Evolutionary conservation across 306 rosid species (phyloP).

Genomic region (Calophaca sinica): DNA sequence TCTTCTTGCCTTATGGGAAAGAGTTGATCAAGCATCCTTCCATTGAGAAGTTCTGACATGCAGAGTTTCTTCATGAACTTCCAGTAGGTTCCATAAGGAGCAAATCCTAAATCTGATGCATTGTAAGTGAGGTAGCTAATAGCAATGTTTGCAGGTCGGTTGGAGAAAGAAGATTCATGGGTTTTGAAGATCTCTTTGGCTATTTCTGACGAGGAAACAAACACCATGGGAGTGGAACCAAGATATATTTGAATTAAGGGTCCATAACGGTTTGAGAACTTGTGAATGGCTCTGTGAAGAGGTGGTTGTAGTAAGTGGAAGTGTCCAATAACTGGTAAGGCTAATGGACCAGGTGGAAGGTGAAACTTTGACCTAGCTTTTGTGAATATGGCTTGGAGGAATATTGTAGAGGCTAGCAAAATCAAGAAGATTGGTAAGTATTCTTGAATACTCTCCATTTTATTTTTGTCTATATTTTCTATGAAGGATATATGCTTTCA

Average conservation of each 20-base stretch:
- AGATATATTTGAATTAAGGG: slow-evolving; percentile 58
- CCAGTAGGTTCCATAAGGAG: slow-evolving; percentile 74
- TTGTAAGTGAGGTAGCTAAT: slow-evolving; percentile 59
- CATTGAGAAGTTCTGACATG: slow-evolving; percentile 66
- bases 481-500: neutral
- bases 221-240: slow-evolving; percentile 52
- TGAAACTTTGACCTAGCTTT: slow-evolving; percentile 30
- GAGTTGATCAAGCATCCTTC: slow-evolving; percentile 55
- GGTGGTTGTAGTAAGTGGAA: slow-evolving; percentile 45
- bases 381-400: slow-evolving; percentile 47
- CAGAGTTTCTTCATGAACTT: slow-evolving; percentile 71
- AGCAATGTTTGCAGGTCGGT: slow-evolving; percentile 52
- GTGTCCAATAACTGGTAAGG: slow-evolving; percentile 58
- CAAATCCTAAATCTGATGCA: slow-evolving; percentile 50
- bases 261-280: slow-evolving; percentile 61
- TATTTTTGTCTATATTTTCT: neutral
- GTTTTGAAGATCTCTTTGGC: slow-evolving; percentile 65
- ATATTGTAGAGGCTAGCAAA: slow-evolving; percentile 46
- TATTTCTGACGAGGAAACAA: slow-evolving; percentile 63
- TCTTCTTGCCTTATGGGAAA: slow-evolving; percentile 57
- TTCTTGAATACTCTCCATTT: slow-evolving; percentile 55
- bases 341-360: slow-evolving; percentile 52
- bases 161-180: slow-evolving; percentile 53
- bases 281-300: slow-evolving; percentile 52
- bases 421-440: slow-evolving; percentile 52